These are phyloP conservation scores for Zymoseptoria ardabiliae DNA, from an alignment of 2,329 filamentous ascomycete genomes.

Conservation along the genomic window DNA sequence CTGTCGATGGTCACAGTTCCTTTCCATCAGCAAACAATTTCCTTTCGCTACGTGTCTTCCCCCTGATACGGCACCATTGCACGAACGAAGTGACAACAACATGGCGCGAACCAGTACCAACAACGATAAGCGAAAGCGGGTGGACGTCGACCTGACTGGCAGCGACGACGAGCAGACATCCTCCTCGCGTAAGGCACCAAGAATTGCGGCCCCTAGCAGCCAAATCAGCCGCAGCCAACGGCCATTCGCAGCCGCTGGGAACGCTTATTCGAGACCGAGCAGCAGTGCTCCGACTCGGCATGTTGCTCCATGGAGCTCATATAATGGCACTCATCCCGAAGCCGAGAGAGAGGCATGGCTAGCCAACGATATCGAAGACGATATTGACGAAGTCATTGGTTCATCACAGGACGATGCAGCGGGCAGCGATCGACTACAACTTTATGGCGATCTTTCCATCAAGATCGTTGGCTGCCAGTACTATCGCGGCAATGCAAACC, in stretches of 20 bases:
- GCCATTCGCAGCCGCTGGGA: background rate
- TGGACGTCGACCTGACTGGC: constrained; percentile 17
- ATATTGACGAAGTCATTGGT: constrained; percentile 24
- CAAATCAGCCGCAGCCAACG: background rate
- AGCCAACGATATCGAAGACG: constrained; percentile 18
- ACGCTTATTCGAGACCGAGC: background rate
- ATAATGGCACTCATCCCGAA: constrained; percentile 7
- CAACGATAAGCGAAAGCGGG: constrained; percentile 15
- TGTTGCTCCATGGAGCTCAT: constrained; percentile 3
- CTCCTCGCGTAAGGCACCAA: background rate
- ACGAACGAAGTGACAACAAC: background rate
- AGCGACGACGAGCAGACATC: constrained; percentile 10
- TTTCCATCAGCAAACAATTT: background rate
- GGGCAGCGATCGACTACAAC: constrained; percentile 19
- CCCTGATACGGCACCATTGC: background rate
- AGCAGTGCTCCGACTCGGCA: constrained; percentile 11
- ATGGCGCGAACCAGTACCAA: background rate
- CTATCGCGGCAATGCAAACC: constrained; percentile 54
- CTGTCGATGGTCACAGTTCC: background rate
- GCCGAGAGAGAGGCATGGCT: constrained; percentile 23
- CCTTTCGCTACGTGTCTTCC: background rate
- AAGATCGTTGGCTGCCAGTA: constrained; percentile 57
- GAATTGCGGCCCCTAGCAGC: background rate
- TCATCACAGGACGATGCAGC: constrained; percentile 27
- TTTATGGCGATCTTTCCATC: constrained; percentile 36